phyloP scores from a whole-genome alignment of 768 basidiomycete species.

The Epithele typhae region DNA sequence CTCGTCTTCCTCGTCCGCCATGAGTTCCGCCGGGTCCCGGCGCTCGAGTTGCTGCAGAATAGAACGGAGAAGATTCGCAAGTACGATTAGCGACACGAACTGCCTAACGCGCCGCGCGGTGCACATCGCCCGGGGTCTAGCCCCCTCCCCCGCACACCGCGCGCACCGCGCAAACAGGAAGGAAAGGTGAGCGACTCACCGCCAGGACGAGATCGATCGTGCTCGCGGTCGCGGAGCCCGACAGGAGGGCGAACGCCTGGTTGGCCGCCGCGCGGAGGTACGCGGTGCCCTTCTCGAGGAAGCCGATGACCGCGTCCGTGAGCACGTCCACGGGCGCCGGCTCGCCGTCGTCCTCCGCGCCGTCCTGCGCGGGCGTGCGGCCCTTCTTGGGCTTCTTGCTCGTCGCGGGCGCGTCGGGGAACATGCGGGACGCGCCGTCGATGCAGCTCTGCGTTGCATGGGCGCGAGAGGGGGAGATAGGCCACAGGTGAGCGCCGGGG shows the following conservation, averaged over 20 bases:
- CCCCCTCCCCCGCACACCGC: neutral
- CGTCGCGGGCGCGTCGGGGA: constrained; percentile 30
- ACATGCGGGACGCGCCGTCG: constrained; percentile 55
- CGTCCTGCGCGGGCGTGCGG: constrained; percentile 29
- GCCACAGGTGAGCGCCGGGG: no score
- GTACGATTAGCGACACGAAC: constrained; percentile 8
- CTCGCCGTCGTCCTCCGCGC: constrained; percentile 25
- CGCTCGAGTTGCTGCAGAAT: constrained; percentile 80
- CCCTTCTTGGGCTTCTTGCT: constrained; percentile 33
- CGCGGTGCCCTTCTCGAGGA: constrained; percentile 77
- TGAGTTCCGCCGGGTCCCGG: constrained; percentile 54
- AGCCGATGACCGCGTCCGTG: constrained; percentile 86
- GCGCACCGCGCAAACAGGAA: neutral
- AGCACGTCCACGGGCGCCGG: constrained; percentile 76
- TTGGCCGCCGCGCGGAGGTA: constrained; percentile 80
- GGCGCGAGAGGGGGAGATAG: neutral
- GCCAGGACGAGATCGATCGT: constrained; percentile 79
- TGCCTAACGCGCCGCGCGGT: neutral
- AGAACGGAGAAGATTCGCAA: neutral
- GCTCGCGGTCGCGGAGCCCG: constrained; percentile 57
- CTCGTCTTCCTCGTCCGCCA: constrained; percentile 30
- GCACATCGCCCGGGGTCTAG: neutral
- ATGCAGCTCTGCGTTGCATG: constrained; percentile 46
- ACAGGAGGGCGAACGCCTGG: constrained; percentile 72
- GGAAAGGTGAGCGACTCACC: constrained; percentile 41